A percentile compares a stretch with the other conserved stretches of the same genome.
These are phyloP conservation scores for Trichoderma koningii DNA, from an alignment of 2,329 filamentous ascomycete genomes.

Conservation along the genomic window DNA sequence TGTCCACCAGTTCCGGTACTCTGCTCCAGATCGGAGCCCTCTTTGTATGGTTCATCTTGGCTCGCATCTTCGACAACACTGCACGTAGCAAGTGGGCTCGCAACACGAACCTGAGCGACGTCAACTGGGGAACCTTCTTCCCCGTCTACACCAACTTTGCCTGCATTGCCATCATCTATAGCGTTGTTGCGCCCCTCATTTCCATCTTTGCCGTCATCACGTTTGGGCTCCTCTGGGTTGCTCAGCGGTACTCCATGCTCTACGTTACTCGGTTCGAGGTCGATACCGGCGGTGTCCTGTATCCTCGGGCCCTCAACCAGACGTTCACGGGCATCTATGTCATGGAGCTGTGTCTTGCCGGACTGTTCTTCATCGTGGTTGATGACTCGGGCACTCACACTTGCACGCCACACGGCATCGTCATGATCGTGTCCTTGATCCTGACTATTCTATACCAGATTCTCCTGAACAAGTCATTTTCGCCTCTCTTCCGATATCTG, in stretches of 20 bases:
- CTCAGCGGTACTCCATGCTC: conserved; percentile 94
- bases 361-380: conserved; percentile 79
- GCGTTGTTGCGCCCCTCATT: conserved; percentile 85
- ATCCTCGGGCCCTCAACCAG: conserved; percentile 90
- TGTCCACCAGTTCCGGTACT: conserved; percentile 87
- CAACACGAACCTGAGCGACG: conserved; percentile 73
- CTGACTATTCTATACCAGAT: conserved; percentile 78
- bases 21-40: conserved; percentile 81
- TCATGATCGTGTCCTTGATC: conserved; percentile 75
- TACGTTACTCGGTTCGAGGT: conserved; percentile 88
- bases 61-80: conserved; percentile 81
- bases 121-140: conserved; percentile 93
- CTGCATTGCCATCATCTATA: conserved; percentile 88
- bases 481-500: conserved; percentile 81
- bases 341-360: conserved; percentile 88
- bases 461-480: conserved; percentile 79
- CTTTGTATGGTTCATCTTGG: conserved; percentile 77
- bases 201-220: conserved; percentile 91
- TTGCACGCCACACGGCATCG: conserved; percentile 75
- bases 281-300: conserved; percentile 90
- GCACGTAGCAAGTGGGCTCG: conserved; percentile 79
- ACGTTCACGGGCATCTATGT: conserved; percentile 93
- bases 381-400: conserved; percentile 56
- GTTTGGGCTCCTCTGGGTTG: conserved; percentile 88
- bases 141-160: conserved; percentile 96